Evolutionary conservation across 2,329 filamentous ascomycete genomes (phyloP), one percentile per base, ranked within the genome.

Genomic region (Didymella sp.): DNA sequence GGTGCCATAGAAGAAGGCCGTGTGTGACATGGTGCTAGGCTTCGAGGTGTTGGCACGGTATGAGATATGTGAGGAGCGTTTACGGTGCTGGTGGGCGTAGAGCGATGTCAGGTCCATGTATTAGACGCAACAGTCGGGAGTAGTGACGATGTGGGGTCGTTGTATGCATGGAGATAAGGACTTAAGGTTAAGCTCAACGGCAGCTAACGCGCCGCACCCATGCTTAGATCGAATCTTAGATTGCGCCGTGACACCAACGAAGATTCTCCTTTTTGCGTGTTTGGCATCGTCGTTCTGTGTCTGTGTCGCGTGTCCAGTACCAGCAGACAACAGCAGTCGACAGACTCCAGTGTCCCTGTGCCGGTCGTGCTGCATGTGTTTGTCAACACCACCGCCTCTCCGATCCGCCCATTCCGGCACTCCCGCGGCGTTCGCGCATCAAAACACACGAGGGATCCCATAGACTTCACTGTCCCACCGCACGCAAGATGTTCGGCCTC

Each of bases 1-100:
- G 24, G 85, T 87, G 82, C 84, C 86, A 72, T 89, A 89, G 81
- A 88, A 88, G 78, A 89, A 88, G 63, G 85, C 83, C 17, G 80
- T 80, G 67, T 82, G 80, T 44, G 82, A 62, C 70, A 71, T 73
- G 6, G 33, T 51, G 30, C 47, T 15, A 17, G 25, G 21, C 15
- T n/a, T 25, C 2, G 12, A 22, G 3, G 24, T 13, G 11, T 3
- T 35, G n/a, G 21, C 15, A 22, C 9, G 44, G 28, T 31, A 19
- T 3, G 27, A 15, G 38, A 22, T 11, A 15, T 21, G 22, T 5
- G 33, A 27, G 13, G 40, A n/a, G 24, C 9, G 28, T 1, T 43
- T 33, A 22, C 38, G 41, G 28, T 28, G 24, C 21, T 61, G 58
- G 43, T 56, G 40, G 19, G 48, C n/a, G 51, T 61, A 61, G 33